Conservation (phyloP, 2,329 filamentous ascomycete species). For the Exophiala calicioides region DNA sequence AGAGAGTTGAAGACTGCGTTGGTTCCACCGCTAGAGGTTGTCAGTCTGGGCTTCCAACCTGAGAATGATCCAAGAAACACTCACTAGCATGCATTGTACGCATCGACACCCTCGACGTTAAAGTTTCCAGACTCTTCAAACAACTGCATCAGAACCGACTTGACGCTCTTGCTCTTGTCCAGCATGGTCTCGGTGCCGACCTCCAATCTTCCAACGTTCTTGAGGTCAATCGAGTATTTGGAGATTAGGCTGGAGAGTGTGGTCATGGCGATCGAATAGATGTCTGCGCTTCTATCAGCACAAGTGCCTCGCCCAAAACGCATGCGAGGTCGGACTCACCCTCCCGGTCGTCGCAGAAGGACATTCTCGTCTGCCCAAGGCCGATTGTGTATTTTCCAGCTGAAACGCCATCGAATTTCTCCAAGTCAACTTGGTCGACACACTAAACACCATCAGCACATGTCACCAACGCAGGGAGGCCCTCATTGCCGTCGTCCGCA, state of each 20-base stretch:
- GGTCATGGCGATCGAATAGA: slow-evolving; percentile 82
- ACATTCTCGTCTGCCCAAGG: slow-evolving; percentile 88
- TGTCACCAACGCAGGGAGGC: not conserved
- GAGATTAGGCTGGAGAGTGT: slow-evolving; percentile 73
- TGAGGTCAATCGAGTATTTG: slow-evolving; percentile 80
- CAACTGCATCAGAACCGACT: slow-evolving; percentile 84
- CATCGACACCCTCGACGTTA: slow-evolving; percentile 81
- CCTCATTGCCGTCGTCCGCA: slow-evolving; percentile 35
- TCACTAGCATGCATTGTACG: slow-evolving; percentile 76
- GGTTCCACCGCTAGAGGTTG: slow-evolving; percentile 65
- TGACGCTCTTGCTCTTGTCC: slow-evolving; percentile 90
- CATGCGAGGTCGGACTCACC: slow-evolving; percentile 52
- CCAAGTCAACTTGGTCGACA: slow-evolving; percentile 78
- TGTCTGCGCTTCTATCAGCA: slow-evolving; percentile 59
- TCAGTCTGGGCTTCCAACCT: slow-evolving; percentile 11
- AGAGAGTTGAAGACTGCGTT: slow-evolving; percentile 80
- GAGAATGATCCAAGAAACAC: not conserved
- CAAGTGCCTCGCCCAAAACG: slow-evolving; percentile 1
- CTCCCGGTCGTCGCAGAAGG: slow-evolving; percentile 87
- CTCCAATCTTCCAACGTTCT: slow-evolving; percentile 76
- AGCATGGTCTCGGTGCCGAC: slow-evolving; percentile 83
- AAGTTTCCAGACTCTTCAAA: slow-evolving; percentile 72
- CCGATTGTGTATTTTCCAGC: slow-evolving; percentile 88
- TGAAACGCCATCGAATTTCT: slow-evolving; percentile 82
- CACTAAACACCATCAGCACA: slow-evolving; percentile 56